Conservation (phyloP, 2,329 filamentous ascomycete genomes). For the Atkinsonella hypoxylon region DNA sequence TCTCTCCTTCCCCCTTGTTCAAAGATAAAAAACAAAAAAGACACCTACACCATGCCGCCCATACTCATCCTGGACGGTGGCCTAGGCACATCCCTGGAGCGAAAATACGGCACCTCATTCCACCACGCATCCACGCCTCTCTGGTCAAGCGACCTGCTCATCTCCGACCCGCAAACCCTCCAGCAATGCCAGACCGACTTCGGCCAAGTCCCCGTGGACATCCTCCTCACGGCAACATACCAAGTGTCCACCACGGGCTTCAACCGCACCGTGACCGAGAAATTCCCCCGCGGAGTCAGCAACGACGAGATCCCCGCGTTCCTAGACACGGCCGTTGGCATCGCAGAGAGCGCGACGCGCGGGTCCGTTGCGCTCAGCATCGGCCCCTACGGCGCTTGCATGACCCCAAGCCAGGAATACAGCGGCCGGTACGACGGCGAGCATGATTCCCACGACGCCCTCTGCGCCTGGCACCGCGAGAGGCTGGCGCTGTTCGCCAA, state of each 20-base stretch:
- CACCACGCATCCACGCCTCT: slow-evolving; percentile 39
- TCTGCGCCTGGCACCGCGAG: slow-evolving; percentile 45
- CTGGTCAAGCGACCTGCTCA: slow-evolving; percentile 57
- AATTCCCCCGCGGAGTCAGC: slow-evolving; percentile 31
- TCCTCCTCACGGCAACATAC: slow-evolving; percentile 57
- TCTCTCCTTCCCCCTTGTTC: no score
- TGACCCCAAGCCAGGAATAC: slow-evolving; percentile 56
- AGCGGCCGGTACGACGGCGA: slow-evolving; percentile 44
- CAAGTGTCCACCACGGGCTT: slow-evolving; percentile 50
- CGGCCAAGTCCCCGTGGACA: slow-evolving; percentile 42
- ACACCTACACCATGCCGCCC: neutral
- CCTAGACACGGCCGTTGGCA: slow-evolving; percentile 31
- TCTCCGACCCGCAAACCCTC: slow-evolving; percentile 39
- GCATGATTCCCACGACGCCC: slow-evolving; percentile 29
- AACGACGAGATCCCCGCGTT: slow-evolving; percentile 26
- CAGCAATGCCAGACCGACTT: slow-evolving; percentile 45
- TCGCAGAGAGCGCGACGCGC: slow-evolving; percentile 25
- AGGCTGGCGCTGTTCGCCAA: slow-evolving; percentile 38
- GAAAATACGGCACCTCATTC: slow-evolving; percentile 42
- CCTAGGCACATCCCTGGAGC: slow-evolving; percentile 53
- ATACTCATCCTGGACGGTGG: slow-evolving; percentile 49
- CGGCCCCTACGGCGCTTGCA: slow-evolving; percentile 55
- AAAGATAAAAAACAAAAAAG: neutral
- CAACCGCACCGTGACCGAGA: slow-evolving; percentile 29
- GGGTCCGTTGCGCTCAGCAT: slow-evolving; percentile 43